Percentiles rank a stretch among this genome's conserved stretches.
These are phyloP conservation scores for Panicum miliaceum DNA, from an alignment of 176 grass and related monocot species.

Conservation along the genomic window DNA sequence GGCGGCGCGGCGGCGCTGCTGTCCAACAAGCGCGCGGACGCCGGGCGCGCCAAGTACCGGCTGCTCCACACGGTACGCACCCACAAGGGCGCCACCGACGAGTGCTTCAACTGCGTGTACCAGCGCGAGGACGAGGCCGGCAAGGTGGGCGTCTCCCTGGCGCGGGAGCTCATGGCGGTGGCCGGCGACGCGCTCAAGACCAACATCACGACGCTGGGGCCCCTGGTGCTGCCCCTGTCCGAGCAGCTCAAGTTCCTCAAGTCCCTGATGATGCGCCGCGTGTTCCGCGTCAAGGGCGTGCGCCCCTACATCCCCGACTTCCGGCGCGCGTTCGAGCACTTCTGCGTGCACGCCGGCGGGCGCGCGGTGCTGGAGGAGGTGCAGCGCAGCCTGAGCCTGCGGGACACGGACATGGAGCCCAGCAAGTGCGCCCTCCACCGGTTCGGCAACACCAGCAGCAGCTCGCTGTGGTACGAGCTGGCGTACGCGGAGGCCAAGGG, in stretches of 20 bases:
- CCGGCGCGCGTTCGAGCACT: slow-evolving; percentile 76
- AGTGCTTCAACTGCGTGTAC: slow-evolving; percentile 79
- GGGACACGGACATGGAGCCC: slow-evolving; percentile 64
- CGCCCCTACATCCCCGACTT: slow-evolving; percentile 77
- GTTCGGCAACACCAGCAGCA: slow-evolving; percentile 87
- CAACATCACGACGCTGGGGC: slow-evolving; percentile 78
- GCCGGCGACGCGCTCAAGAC: slow-evolving; percentile 84
- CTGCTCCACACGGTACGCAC: slow-evolving; percentile 73
- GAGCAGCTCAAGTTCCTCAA: slow-evolving; percentile 78
- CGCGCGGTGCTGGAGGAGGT: slow-evolving; percentile 75
- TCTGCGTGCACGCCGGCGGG: slow-evolving; percentile 85
- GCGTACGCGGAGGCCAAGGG: slow-evolving; percentile 85
- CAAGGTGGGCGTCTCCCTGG: slow-evolving; percentile 64
- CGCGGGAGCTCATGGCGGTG: slow-evolving; percentile 70
- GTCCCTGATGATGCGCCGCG: slow-evolving; percentile 54
- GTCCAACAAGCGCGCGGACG: slow-evolving; percentile 63
- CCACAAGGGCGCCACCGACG: slow-evolving; percentile 71
- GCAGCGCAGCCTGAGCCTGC: slow-evolving; percentile 59
- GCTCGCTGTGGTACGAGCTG: slow-evolving; percentile 85
- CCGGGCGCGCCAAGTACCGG: slow-evolving; percentile 71
- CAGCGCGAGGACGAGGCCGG: slow-evolving; percentile 61
- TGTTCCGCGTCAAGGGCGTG: slow-evolving; percentile 57
- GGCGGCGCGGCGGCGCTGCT: slow-evolving; percentile 70
- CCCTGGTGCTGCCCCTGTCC: slow-evolving; percentile 57
- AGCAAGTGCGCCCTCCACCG: slow-evolving; percentile 65